Base-by-base conservation (phyloP, 2,329 filamentous ascomycete species). In the Verticillium klebahnii region DNA sequence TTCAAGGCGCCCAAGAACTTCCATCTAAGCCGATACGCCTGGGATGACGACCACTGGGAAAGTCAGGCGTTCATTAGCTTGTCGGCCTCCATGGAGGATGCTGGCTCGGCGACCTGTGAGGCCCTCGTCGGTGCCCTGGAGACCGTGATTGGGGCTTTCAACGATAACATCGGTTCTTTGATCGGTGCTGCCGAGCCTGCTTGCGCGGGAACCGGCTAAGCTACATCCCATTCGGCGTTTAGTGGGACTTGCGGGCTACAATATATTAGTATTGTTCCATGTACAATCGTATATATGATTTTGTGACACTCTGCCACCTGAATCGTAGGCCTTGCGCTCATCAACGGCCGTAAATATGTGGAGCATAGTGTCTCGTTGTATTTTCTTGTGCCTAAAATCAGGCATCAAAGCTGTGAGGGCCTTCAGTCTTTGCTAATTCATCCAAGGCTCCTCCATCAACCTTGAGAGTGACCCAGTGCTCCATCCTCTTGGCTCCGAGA, bases 401-500 rank as follows among this genome's bases (percentile, higher is more conserved):
- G 29, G 4, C 29, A 6, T 5, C 3, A 5, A 29, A 5, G 29
- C 14, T 1, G 5, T 4, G 3, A 15, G 14, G 37, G 19, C 5
- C 5, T 12, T 12, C 2, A 12, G 45, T 1, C n/a, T 23, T 1
- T 4, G 45, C 17, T 23, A 50, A n/a, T 14, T 50, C 8, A 12
- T 25, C 45, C 19, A 50, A 23, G 9, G n/a, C 45, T 14, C 12
- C 45, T 14, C 56, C 32, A 29, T 36, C 55, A 8, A 66, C 50
- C 60, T 52, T 61, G 29, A 66, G 50, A 36, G 54, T 52, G 25
- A 58, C 56, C 64, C 58, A 62, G 4, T 56, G 32, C 11, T 66
- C 64, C 39, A 52, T 56, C 50, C 50, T 56, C 37, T 58, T 52
- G 2, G 64, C 64, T 11, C 64, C 64, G 34, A 66, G 37, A 12